Percentiles rank a stretch among this genome's conserved stretches.
phyloP scores from a whole-genome alignment of 2,329 filamentous ascomycete species.

The Sporothrix curviconia region DNA sequence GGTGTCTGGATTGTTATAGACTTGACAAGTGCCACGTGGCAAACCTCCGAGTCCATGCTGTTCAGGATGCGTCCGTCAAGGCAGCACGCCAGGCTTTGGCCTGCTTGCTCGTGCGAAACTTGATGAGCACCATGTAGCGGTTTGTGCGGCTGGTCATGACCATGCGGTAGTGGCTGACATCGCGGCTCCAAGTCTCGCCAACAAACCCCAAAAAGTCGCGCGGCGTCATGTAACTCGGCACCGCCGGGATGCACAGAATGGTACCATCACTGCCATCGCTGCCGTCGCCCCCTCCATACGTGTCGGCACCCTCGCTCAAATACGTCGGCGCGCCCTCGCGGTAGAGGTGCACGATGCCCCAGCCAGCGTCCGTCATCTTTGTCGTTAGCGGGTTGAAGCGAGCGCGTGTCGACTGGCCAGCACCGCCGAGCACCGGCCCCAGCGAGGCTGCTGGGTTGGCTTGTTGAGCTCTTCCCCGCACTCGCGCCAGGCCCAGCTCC shows the following conservation, averaged over 20 bases:
- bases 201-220: constrained; percentile 88
- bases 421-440: constrained; percentile 48
- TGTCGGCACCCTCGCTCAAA: constrained; percentile 15
- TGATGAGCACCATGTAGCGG: constrained; percentile 91
- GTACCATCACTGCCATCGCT: constrained; percentile 56
- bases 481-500: constrained; percentile 12
- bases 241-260: constrained; percentile 86
- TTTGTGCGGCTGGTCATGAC: constrained; percentile 84
- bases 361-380: constrained; percentile 71
- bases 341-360: constrained; percentile 92
- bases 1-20: constrained; percentile 73
- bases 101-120: constrained; percentile 69
- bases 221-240: constrained; percentile 88
- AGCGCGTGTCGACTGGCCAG: constrained; percentile 75
- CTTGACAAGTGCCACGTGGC: constrained; percentile 90
- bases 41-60: constrained; percentile 88
- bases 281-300: constrained; percentile 25
- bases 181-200: constrained; percentile 75
- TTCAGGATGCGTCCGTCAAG: constrained; percentile 92
- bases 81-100: constrained; percentile 75
- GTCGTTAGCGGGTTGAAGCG: constrained; percentile 65
- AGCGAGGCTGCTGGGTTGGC: constrained; percentile 32
- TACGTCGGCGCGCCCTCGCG: constrained; percentile 53
- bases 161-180: constrained; percentile 91
- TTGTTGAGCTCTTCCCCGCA: constrained; percentile 10